Conservation (phyloP, 139 green algal genomes). For the Picochlorum sp. region DNA sequence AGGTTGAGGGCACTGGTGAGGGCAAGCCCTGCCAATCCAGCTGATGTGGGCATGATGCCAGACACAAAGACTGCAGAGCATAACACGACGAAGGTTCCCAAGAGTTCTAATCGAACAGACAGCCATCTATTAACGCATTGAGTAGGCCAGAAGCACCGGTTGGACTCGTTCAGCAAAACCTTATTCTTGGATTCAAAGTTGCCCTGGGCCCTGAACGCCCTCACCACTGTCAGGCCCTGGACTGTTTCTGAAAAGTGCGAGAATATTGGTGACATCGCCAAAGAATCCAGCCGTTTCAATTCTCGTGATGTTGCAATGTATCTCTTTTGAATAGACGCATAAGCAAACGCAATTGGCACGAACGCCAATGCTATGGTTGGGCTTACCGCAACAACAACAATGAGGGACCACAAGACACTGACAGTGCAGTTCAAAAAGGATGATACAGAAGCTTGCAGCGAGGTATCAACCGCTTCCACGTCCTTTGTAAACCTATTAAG, state of each 20-base stretch:
- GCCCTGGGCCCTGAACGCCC: conserved; percentile 64
- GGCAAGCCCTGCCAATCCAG: conserved; percentile 79
- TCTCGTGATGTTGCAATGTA: conserved; percentile 70
- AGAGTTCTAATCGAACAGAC: conserved; percentile 79
- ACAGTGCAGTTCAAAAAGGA: conserved; percentile 44
- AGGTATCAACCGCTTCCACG: conserved; percentile 63
- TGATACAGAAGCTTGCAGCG: conserved; percentile 33
- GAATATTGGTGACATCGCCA: conserved; percentile 81
- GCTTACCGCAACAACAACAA: conserved; percentile 51
- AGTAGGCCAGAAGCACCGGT: conserved; percentile 59
- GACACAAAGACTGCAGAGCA: conserved; percentile 43
- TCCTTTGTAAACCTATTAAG: conserved; percentile 82
- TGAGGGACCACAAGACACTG: conserved; percentile 42
- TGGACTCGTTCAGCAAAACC: conserved; percentile 51
- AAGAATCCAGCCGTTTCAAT: conserved; percentile 77
- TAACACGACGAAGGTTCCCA: conserved; percentile 65
- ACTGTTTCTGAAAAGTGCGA: conserved; percentile 39
- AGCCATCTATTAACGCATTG: conserved; percentile 88
- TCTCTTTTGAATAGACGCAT: conserved; percentile 46
- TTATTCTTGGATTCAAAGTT: conserved; percentile 39
- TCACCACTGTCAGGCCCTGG: conserved; percentile 59
- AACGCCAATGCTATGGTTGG: conserved; percentile 49
- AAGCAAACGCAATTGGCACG: conserved; percentile 48
- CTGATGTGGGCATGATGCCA: conserved; percentile 42
- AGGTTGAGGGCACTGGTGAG: conserved; percentile 80